Base-by-base conservation (phyloP, 495 filamentous ascomycete species). In the Talaromyces nanjingensis region DNA sequence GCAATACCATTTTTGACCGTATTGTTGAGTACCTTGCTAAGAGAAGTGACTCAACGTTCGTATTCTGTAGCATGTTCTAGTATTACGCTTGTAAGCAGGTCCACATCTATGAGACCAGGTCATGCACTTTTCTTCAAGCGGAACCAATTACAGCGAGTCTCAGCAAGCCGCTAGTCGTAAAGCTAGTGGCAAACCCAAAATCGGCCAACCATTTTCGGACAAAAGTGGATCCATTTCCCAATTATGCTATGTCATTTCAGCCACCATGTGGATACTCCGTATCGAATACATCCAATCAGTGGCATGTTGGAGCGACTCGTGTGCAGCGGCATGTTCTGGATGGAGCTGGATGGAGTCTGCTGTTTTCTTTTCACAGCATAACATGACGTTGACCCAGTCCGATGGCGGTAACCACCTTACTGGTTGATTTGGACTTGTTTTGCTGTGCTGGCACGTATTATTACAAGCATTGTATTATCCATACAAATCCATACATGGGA, bases 131-230 rank as follows among this genome's bases (percentile, higher is more conserved):
- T 59, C 29, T 22, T 20, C 57, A n/a, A 6, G 14, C 29, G 18
- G 29, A 39, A 2, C 59, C 59, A 61, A 52, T 61, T 1, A 61
- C 4, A 27, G 42, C 0, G 7, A n/a, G 34, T 27, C 8, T 59
- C 34, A 27, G 7, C 24, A 12, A 2, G 8, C 29, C 34, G 42
- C 59, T 49, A 61, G 42, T 25, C n/a, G 59, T 22, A 9, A 29
- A 25, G 22, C 53, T 56, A 56, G 53, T 56, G 53, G 53, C 53
- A 27, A 56, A 56, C 22, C 53, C 53, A n/a, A 27, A n/a, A 56
- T 56, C 22, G 8, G 22, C 27, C 22, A 27, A n/a, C 53, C 53
- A 14, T 14, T 8, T 27, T 56, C 24, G 53, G 53, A 29, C 6
- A 29, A 56, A 29, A 56, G 22, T 56, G 53, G 53, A 29, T 29